Conservation (phyloP, 345 rosid genomes). For the Hevea brasiliensis region DNA sequence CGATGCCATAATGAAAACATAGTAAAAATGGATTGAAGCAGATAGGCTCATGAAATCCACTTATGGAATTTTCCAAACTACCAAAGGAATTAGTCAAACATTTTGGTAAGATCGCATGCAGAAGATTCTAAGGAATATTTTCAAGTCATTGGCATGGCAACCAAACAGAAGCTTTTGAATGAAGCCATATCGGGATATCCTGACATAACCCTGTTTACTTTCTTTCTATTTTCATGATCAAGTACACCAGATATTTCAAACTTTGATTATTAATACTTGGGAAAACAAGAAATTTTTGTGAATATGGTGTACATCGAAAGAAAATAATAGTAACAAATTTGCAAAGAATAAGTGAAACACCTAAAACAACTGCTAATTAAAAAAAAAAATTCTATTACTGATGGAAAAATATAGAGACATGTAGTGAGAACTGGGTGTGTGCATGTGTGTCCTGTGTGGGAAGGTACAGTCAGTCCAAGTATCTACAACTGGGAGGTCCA, state of each 20-base stretch:
- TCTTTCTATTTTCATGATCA: neutral
- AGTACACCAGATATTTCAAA: neutral
- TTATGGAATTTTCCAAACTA: neutral
- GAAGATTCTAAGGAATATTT: neutral
- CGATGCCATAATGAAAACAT: neutral
- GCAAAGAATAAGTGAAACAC: neutral
- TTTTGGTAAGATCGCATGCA: neutral
- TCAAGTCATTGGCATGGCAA: neutral
- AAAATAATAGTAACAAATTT: neutral
- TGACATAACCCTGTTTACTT: neutral
- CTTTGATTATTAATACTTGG: neutral
- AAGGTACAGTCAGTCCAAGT: neutral
- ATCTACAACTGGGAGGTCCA: neutral
- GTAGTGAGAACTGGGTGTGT: neutral
- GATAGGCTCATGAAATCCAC: neutral
- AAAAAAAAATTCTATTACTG: too few species aligned
- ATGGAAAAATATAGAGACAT: neutral
- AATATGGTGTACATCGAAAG: neutral
- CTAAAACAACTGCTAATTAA: neutral
- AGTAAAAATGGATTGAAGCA: neutral
- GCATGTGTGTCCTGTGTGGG: neutral
- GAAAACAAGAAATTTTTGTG: neutral
- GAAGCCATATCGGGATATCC: slow-evolving; percentile 8
- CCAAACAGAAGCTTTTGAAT: neutral
- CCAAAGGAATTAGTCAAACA: neutral